Base-by-base conservation (phyloP, 2,329 filamentous ascomycete species). In the Ascochyta koolunga region DNA sequence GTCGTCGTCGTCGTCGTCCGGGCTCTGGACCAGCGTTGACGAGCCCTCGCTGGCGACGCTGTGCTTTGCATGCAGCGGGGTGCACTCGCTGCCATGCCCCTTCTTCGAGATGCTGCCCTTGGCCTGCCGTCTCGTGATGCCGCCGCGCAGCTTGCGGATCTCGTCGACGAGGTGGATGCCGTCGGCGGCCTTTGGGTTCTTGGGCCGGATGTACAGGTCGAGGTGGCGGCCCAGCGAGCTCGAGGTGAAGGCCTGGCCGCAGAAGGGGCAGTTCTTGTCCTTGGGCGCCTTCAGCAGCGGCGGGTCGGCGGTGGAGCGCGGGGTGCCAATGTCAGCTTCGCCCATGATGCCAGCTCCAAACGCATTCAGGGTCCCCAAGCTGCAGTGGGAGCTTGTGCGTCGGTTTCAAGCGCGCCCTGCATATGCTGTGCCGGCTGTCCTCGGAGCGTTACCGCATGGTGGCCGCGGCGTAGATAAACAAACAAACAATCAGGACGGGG, bases 121-220 rank as follows among this genome's bases (percentile, higher is more conserved):
- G 2, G 91, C 87, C 71, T 96, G 91, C 55, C 93, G 84, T 60
- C 93, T 83, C 22, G 93, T 98, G 74, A 98, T 96, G 57, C 86
- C 84, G 38, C 91, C 90, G 47, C 93, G 86, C 67, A 96, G 79
- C 75, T 89, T 90, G 63, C 85, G 84, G 67, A 98, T 98, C 74
- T 91, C 90, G 7, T 93, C 90, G 54, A 97, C 90, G 78, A 96
- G 83, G 76, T 98, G 93, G 39, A 96, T 78, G 43, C 93, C 93
- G 76, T 98, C 93, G 6, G 89, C 79, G 1, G 88, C 83, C 75
- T 93, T 95, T 1, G 93, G 91, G 73, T 97, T 97, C 78, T 92
- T 96, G 54, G 92, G 89, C 70, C 92, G 93, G 68, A 97, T 93
- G 75, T 96, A 97, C 33, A 96, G 85, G 73, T 98, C 93, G 62